Evolutionary conservation across 1,284 basidiomycete species (phyloP).

Genomic region (Marasmius oreades): DNA sequence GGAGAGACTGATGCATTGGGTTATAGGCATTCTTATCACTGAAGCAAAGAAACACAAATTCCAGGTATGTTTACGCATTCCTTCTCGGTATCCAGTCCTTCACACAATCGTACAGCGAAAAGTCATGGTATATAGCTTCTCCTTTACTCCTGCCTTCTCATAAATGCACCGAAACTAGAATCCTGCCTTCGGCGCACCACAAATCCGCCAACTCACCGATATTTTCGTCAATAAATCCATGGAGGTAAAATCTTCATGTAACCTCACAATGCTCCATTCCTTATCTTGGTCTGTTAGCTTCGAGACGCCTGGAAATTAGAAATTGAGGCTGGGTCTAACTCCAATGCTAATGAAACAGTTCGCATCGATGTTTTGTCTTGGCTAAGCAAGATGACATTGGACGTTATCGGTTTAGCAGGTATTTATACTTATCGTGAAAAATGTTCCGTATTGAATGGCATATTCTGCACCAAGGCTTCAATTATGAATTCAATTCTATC

Average conservation of each 20-base stretch:
- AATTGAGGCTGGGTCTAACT: conserved; percentile 8
- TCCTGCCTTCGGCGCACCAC: conserved; percentile 11
- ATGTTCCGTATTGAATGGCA: neutral
- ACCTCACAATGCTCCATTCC: neutral
- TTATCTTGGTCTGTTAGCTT: conserved; percentile 30
- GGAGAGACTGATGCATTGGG: neutral
- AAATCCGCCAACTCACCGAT: conserved; percentile 13
- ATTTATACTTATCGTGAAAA: neutral
- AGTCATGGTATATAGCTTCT: conserved; percentile 7
- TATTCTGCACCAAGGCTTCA: conserved; percentile 44
- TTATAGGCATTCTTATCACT: conserved; percentile 7
- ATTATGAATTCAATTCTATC: conserved; percentile 61
- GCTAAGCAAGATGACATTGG: conserved; percentile 57
- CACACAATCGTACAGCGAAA: conserved; percentile 4
- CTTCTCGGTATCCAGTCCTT: neutral
- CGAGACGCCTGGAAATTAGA: conserved; percentile 41
- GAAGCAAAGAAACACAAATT: conserved; percentile 12
- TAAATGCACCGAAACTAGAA: conserved; percentile 4
- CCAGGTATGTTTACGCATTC: conserved; percentile 6
- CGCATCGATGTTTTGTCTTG: conserved; percentile 50
- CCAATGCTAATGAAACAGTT: conserved; percentile 23
- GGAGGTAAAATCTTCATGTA: conserved; percentile 4
- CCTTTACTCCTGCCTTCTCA: neutral
- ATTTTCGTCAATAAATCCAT: conserved; percentile 13
- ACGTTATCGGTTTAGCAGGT: conserved; percentile 69